Percentiles rank a stretch among this genome's conserved stretches.
Conservation (phyloP, 257 asterid genomes). For the Scutellaria baicalensis region DNA sequence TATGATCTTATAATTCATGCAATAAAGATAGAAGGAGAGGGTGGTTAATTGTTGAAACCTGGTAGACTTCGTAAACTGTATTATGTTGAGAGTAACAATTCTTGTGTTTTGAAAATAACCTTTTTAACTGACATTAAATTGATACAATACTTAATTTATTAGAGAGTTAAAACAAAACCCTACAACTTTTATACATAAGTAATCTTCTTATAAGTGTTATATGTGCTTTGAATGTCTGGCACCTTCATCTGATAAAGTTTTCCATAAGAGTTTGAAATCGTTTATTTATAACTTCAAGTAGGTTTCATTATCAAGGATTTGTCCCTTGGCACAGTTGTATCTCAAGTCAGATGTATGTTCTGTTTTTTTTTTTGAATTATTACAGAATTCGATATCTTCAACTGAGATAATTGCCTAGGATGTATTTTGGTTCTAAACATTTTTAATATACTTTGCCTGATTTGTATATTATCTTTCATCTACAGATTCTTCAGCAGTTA, state of each 20-base stretch:
- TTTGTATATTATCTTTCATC: slow-evolving; percentile 20
- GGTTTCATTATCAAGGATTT: background rate
- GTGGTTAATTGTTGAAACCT: too few relatives aligned
- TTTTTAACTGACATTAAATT: too few relatives aligned
- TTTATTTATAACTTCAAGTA: background rate
- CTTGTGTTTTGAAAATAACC: too few relatives aligned
- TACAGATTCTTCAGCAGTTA: slow-evolving; percentile 61
- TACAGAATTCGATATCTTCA: background rate
- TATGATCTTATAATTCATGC: too few relatives aligned
- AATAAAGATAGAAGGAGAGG: too few relatives aligned
- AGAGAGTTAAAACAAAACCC: too few relatives aligned
- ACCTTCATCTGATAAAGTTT: background rate
- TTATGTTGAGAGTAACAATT: too few relatives aligned
- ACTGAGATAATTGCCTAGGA: background rate
- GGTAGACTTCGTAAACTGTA: too few relatives aligned
- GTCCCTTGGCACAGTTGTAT: background rate
- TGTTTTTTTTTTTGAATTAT: background rate
- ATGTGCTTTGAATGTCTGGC: slow-evolving; percentile 1
- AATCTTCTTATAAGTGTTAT: background rate
- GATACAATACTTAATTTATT: too few relatives aligned
- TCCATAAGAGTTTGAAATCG: background rate
- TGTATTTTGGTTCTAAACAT: background rate
- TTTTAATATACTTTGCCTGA: slow-evolving; percentile 15
- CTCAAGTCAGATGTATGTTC: background rate
- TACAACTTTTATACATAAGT: too few relatives aligned